A percentile compares a stretch with the other conserved stretches of the same genome.
phyloP scores from a whole-genome alignment of 208 protist genomes.

The Trypanosoma platydactyli region DNA sequence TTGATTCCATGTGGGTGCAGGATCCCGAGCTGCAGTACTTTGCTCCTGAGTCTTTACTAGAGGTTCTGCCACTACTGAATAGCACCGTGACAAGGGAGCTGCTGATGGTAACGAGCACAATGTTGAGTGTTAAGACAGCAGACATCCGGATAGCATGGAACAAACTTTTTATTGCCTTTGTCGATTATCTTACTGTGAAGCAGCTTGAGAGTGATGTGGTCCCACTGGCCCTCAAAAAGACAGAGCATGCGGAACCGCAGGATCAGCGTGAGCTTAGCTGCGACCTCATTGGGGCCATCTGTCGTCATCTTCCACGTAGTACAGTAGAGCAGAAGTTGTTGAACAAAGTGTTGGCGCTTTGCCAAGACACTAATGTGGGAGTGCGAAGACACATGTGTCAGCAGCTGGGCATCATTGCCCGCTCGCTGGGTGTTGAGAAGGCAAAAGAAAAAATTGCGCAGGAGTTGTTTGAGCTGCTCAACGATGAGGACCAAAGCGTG shows the following conservation, averaged over 20 bases:
- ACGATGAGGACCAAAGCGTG: slow-evolving; percentile 86
- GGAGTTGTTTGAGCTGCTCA: slow-evolving; percentile 90
- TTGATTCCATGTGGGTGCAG: slow-evolving; percentile 88
- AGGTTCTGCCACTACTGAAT: slow-evolving; percentile 61
- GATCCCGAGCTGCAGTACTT: slow-evolving; percentile 87
- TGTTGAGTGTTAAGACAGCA: slow-evolving; percentile 85
- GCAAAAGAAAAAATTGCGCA: slow-evolving; percentile 74
- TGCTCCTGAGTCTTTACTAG: slow-evolving; percentile 60
- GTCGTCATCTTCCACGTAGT: slow-evolving; percentile 45
- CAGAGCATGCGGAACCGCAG: slow-evolving; percentile 82
- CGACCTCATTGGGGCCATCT: slow-evolving; percentile 73
- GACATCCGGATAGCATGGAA: slow-evolving; percentile 81
- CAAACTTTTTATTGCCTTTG: slow-evolving; percentile 63
- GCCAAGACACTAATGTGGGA: slow-evolving; percentile 89
- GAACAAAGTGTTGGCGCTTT: slow-evolving; percentile 77
- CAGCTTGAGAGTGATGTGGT: slow-evolving; percentile 73
- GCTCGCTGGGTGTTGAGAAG: slow-evolving; percentile 69
- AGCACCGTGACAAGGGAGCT: slow-evolving; percentile 55
- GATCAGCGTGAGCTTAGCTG: slow-evolving; percentile 91
- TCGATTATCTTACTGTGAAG: slow-evolving; percentile 52
- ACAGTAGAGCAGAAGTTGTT: slow-evolving; percentile 72
- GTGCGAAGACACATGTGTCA: slow-evolving; percentile 85
- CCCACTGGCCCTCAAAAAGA: slow-evolving; percentile 72
- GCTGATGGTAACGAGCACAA: slow-evolving; percentile 80
- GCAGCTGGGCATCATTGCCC: slow-evolving; percentile 81